A percentile compares a stretch with the other conserved stretches of the same genome.
Evolutionary conservation across 1,284 basidiomycete genomes (phyloP).

Genomic region (Papiliotrema fonsecae): DNA sequence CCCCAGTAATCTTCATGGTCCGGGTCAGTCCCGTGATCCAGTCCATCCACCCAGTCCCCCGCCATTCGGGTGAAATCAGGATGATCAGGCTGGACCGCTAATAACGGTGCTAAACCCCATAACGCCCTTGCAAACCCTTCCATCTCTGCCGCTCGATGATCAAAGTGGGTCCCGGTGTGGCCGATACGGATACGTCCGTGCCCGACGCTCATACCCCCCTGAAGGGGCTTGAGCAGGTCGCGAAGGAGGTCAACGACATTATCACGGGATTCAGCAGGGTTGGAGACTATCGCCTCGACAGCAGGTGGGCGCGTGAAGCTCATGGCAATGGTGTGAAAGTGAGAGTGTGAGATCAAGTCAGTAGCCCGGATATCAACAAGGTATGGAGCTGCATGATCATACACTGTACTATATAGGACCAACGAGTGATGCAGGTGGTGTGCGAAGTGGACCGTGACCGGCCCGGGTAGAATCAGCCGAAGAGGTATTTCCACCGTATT

Average conservation of each 20-base stretch:
- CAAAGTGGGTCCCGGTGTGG: slow-evolving; percentile 20
- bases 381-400: no score
- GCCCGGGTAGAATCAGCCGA: no score
- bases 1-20: slow-evolving; percentile 28
- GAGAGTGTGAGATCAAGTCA: no score
- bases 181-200: slow-evolving; percentile 15
- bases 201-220: slow-evolving; percentile 8
- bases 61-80: slow-evolving; percentile 10
- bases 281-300: slow-evolving; percentile 13
- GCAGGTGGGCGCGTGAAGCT: not conserved
- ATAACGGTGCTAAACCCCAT: slow-evolving; percentile 20
- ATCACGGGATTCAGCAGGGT: slow-evolving; percentile 13
- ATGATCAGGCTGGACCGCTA: slow-evolving; percentile 13
- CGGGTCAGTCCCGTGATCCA: slow-evolving; percentile 11
- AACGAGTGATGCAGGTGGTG: no score
- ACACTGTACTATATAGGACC: no score
- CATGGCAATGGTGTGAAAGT: no score
- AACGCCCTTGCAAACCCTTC: slow-evolving; percentile 20
- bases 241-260: slow-evolving; percentile 18
- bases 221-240: slow-evolving; percentile 15
- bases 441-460: no score
- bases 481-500: no score
- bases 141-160: slow-evolving; percentile 18
- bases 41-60: slow-evolving; percentile 17
- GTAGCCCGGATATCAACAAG: no score